Base-by-base conservation (phyloP, 805 yeast genomes). In the Starmerella vitae region DNA sequence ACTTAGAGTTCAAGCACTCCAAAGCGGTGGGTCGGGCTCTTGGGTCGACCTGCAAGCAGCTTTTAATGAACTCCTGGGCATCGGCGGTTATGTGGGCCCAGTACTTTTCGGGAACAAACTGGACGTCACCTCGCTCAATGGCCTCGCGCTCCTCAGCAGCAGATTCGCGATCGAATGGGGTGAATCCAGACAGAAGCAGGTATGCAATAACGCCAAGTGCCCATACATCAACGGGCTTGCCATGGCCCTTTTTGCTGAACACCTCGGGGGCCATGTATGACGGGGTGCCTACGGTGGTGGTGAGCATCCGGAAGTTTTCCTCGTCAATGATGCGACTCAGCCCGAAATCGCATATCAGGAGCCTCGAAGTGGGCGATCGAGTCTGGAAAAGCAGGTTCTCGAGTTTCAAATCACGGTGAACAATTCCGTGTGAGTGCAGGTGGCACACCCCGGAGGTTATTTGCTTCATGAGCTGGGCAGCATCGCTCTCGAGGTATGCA, bases 261-360 rank as follows among this genome's bases (percentile, higher is more conserved):
- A 79, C 65, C 52, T 78, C 86, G 1, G 88, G 88, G 0, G 86
- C 78, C 70, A 78, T 72, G 56, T 78, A 78, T 17, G 81, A 75
- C 5, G 78, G 67, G 1, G 88, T 79, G 0, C 88, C 88, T 50
- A 78, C 65, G 28, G 74, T 58, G 42, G 78, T 64, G 45, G 63
- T 56, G 45, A 66, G 55, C 59, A 59, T 43, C 41, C 57, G 45
- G 48, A 58, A 52, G 48, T 61, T 53, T 32, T 59, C 60, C 37
- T 63, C 60, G 24, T 61, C 62, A 6, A 70, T 56, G 28, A 68
- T 63, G 10, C 72, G 58, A 12, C 84, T 78, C 21, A 76, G 59
- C 2, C 86, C 85, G 55, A 78, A 78, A 52, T 73, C 78, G 8
- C 76, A 77, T 32, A 74, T 61, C 40, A 70, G 56, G 41, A 72